Base-by-base conservation (phyloP, 495 filamentous ascomycete species). In the Penicillium paradoxum region DNA sequence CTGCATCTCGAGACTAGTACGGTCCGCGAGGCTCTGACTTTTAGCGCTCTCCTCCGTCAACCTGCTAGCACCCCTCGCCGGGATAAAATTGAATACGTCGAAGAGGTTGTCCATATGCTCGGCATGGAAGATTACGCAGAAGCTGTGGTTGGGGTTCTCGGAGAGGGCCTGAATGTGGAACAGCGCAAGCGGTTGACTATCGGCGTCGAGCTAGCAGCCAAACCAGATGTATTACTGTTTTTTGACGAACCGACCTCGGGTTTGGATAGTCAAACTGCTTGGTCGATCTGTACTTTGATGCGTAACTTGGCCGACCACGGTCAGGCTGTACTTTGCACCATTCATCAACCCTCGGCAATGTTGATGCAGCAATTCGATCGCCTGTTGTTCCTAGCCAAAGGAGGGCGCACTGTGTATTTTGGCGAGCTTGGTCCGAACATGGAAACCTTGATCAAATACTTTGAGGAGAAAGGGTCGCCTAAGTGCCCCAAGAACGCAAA, bases 281-380 rank as follows among this genome's bases (percentile, higher is more conserved):
- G 86, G 87, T 83, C 88, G 21, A 93, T 95, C 54, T 77, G 87
- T 45, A 78, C 81, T 40, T 78, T 95, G 18, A 79, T 96, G 38
- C 80, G 88, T 54, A 92, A 91, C 64, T 75, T 96, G 27, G 86
- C 89, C 43, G 84, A 88, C 67, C 84, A 80, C 58, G 90, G 90
- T 9, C 90, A 95, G 65, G 88, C 90, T 27, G 85, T 96, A 66
- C 79, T 96, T 13, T 92, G 89, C 66, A 96, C 90, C 6, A 96
- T 97, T 56, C 92, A 97, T 69, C 92, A 97, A 60, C 90, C 90
- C 2, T 91, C 87, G 0, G 88, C 89, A 34, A 87, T 92, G 71
- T 76, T 97, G 37, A 93, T 97, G 75, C 84, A 95, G 64, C 82
- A 88, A 49, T 97, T 97, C 60, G 91, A 97, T 63, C 81, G 87